phyloP scores from a whole-genome alignment of 345 rosid genomes.

The Salix brachista region DNA sequence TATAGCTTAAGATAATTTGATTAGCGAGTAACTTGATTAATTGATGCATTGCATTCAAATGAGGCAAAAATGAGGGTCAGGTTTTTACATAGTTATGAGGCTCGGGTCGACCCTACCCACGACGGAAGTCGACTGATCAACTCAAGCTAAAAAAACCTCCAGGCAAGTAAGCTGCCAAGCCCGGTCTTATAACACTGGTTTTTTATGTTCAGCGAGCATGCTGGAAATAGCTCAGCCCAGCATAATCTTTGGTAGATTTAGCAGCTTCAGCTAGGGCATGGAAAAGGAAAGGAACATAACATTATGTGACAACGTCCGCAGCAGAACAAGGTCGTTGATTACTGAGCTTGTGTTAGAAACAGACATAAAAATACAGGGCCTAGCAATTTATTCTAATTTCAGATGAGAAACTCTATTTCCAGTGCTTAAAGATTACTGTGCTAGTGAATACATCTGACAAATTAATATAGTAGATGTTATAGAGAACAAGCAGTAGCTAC shows the following conservation, averaged over 20 bases:
- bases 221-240: not conserved
- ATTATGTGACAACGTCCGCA: not conserved
- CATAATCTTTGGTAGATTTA: not conserved
- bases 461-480: not conserved
- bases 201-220: not conserved
- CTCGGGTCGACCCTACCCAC: too few relatives aligned
- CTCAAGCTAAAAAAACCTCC: too few relatives aligned
- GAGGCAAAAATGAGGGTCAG: too few relatives aligned
- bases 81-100: too few relatives aligned
- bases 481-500: not conserved
- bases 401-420: not conserved
- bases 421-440: not conserved
- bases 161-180: too few relatives aligned
- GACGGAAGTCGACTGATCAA: too few relatives aligned
- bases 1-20: not conserved
- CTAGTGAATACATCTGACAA: not conserved
- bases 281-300: not conserved
- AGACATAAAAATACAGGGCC: not conserved
- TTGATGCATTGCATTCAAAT: not conserved
- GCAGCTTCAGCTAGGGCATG: not conserved
- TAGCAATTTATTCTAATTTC: not conserved
- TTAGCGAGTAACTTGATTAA: not conserved
- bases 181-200: not conserved
- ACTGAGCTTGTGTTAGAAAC: not conserved
- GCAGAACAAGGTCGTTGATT: not conserved